Percentiles rank a stretch among this genome's conserved stretches.
Evolutionary conservation across 441 rosid species (phyloP).

Genomic region (Flueggea neowawraea): DNA sequence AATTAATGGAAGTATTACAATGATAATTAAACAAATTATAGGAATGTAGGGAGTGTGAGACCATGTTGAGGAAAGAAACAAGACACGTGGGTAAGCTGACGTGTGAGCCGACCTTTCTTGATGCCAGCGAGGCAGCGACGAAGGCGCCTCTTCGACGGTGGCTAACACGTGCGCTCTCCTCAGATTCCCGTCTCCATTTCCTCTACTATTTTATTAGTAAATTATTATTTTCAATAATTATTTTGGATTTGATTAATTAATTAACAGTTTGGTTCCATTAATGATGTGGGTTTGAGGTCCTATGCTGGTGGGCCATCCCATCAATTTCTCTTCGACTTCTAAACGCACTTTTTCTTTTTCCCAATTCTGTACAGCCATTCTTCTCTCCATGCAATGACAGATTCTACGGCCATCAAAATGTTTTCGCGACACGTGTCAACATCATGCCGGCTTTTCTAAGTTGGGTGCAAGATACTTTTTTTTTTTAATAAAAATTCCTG

Average conservation of each 20-base stretch:
- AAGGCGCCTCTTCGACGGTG: constrained; percentile 8
- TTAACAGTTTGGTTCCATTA: background rate
- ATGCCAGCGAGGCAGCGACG: background rate
- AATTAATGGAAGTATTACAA: too few species aligned
- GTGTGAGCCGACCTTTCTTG: constrained; percentile 20
- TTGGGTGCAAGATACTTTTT: background rate
- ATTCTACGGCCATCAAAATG: background rate
- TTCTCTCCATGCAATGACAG: background rate
- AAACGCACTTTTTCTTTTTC: background rate
- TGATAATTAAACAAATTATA: too few species aligned
- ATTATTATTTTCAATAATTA: background rate
- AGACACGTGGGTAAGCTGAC: constrained; percentile 11
- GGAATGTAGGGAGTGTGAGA: too few species aligned
- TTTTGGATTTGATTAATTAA: background rate
- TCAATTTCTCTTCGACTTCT: background rate
- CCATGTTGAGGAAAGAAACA: background rate
- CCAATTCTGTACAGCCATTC: background rate
- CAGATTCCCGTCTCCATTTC: constrained; percentile 17
- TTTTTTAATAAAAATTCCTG: background rate
- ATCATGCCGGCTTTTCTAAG: background rate
- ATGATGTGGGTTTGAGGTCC: background rate
- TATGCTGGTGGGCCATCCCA: background rate
- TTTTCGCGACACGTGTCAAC: background rate
- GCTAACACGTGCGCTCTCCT: constrained; percentile 12
- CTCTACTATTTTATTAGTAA: background rate